Conservation (phyloP, 345 rosid genomes). For the Stellera chamaejasme region DNA sequence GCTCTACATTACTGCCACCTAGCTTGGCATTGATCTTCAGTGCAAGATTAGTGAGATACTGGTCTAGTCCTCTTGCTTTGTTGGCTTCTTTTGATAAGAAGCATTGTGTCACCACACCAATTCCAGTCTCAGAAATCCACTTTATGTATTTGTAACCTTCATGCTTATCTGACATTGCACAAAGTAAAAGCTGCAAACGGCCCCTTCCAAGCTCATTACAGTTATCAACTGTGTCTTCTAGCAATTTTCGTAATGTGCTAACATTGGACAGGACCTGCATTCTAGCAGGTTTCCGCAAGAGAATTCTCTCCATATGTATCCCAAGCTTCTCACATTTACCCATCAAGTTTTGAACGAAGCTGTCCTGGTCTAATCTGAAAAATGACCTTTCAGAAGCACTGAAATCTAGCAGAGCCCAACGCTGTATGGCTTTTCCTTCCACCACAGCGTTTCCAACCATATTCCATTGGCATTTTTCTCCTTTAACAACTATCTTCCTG, state of each 20-base stretch:
- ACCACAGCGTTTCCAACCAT: slow-evolving; percentile 47
- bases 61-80: slow-evolving; percentile 35
- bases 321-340: slow-evolving; percentile 46
- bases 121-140: slow-evolving; percentile 73
- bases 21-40: slow-evolving; percentile 92
- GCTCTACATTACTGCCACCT: slow-evolving; percentile 91
- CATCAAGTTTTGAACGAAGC: slow-evolving; percentile 35
- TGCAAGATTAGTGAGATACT: slow-evolving; percentile 65
- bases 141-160: slow-evolving; percentile 75
- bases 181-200: slow-evolving; percentile 49
- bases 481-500: slow-evolving; percentile 38
- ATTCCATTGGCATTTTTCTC: slow-evolving; percentile 70
- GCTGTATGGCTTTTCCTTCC: slow-evolving; percentile 44
- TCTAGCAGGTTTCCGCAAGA: slow-evolving; percentile 13
- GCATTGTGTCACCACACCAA: slow-evolving; percentile 84
- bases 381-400: slow-evolving; percentile 26
- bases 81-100: slow-evolving; percentile 43
- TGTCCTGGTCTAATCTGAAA: slow-evolving; percentile 5
- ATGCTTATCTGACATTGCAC: slow-evolving; percentile 61
- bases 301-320: slow-evolving; percentile 46
- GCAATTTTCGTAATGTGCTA: slow-evolving; percentile 29
- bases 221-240: slow-evolving; percentile 25
- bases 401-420: slow-evolving; percentile 81
- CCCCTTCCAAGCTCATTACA: slow-evolving; percentile 21
- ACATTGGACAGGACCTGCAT: slow-evolving; percentile 40